Conservation (phyloP, 2,329 filamentous ascomycete genomes). For the Scedosporium minutisporum region DNA sequence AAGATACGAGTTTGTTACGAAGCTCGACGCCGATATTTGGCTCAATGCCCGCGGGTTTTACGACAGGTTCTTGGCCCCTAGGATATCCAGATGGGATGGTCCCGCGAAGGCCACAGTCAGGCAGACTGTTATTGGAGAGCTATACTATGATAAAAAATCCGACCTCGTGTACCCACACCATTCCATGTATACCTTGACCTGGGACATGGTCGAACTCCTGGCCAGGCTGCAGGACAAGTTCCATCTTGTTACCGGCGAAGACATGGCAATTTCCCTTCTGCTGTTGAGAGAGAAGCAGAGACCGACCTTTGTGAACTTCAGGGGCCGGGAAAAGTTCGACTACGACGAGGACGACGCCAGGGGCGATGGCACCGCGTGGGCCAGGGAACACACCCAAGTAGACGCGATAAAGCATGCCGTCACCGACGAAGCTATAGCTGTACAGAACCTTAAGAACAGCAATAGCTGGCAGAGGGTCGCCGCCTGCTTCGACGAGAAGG, state of each 20-base stretch:
- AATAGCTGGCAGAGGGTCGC: background rate
- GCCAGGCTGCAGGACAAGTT: background rate
- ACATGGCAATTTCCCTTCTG: background rate
- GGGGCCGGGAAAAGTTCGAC: background rate
- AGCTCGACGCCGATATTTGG: no score
- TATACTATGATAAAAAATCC: no score
- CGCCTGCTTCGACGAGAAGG: background rate
- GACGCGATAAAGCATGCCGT: background rate
- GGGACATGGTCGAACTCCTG: no score
- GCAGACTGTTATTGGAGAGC: no score
- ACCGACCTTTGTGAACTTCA: background rate
- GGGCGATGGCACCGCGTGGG: background rate
- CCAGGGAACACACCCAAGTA: background rate
- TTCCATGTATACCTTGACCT: no score
- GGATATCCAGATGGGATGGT: no score
- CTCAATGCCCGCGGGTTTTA: no score
- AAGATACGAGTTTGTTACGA: no score
- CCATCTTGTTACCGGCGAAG: background rate
- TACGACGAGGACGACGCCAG: background rate
- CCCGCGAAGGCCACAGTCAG: no score
- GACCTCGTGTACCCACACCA: no score
- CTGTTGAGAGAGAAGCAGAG: background rate
- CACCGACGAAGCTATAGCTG: background rate
- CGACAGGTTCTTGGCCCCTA: no score
- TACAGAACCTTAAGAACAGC: background rate